Evolutionary conservation across 441 rosid species (phyloP).

Genomic region (Metrosideros polymorpha): DNA sequence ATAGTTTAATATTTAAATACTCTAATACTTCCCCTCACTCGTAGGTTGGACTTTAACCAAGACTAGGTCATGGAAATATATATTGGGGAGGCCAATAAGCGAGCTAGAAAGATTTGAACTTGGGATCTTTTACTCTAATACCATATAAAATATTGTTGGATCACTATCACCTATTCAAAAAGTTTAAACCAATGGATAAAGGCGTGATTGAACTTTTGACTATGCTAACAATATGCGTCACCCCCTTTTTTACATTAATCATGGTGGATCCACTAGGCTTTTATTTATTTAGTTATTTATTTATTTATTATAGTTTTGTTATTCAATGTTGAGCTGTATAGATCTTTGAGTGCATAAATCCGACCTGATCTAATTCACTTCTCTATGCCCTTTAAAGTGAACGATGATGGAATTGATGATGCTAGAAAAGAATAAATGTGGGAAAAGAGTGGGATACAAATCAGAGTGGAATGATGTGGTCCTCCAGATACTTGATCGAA

Average conservation of each 20-base stretch:
- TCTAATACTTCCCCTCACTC: not conserved
- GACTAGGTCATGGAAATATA: too few relatives aligned
- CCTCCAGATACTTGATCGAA: not conserved
- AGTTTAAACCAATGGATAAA: not conserved
- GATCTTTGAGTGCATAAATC: not conserved
- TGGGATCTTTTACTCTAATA: not conserved
- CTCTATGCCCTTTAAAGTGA: not conserved
- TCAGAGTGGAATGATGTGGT: not conserved
- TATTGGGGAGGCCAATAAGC: not conserved
- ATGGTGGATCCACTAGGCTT: not conserved
- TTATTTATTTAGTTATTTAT: too few relatives aligned
- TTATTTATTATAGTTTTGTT: not conserved
- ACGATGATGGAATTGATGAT: not conserved
- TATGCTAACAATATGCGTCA: not conserved
- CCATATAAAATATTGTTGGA: not conserved
- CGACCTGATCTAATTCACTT: not conserved
- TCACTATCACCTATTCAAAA: accelerated
- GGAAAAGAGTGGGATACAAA: not conserved
- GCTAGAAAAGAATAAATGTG: not conserved
- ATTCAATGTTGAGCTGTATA: not conserved
- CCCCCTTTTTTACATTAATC: not conserved
- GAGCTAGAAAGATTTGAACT: not conserved
- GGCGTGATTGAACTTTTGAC: not conserved
- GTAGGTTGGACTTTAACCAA: too few relatives aligned
- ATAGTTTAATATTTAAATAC: too few relatives aligned